These are phyloP conservation scores for Babesia ovata DNA, from an alignment of 169 alveolate species.

Conservation along the genomic window DNA sequence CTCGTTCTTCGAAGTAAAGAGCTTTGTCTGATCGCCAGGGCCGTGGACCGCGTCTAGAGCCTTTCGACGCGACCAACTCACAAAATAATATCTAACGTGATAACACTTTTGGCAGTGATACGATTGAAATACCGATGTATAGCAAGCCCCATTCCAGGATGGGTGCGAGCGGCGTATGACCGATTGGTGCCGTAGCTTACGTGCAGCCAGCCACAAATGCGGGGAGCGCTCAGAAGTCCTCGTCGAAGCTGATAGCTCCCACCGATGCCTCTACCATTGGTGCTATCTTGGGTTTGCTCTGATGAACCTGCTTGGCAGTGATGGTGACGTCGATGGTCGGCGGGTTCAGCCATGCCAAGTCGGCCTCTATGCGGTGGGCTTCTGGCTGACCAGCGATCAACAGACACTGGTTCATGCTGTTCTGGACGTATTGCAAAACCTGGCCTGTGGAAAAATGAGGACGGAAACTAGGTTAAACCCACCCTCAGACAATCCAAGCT, in stretches of 20 bases:
- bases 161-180: too few relatives aligned
- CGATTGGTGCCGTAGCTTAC: too few relatives aligned
- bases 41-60: too few relatives aligned
- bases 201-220: neutral
- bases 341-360: conserved; percentile 47
- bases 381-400: conserved; percentile 39
- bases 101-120: too few relatives aligned
- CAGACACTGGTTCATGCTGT: conserved; percentile 43
- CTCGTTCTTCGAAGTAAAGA: conserved; percentile 69
- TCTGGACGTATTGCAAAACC: conserved; percentile 25
- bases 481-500: conserved; percentile 34
- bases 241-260: conserved; percentile 51
- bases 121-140: too few relatives aligned
- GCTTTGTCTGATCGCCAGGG: conserved; percentile 40
- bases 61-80: too few relatives aligned
- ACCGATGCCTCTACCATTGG: conserved; percentile 9
- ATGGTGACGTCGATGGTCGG: conserved; percentile 13
- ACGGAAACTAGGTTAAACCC: neutral
- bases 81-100: too few relatives aligned
- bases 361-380: conserved; percentile 24
- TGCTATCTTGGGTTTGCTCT: conserved; percentile 1
- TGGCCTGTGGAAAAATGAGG: conserved; percentile 9
- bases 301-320: conserved; percentile 10
- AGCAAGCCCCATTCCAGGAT: too few relatives aligned
- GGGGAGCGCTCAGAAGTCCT: conserved; percentile 45